These are phyloP conservation scores for Saccharomyces hybrid DNA, from an alignment of 1,139 yeast species.

Conservation along the genomic window DNA sequence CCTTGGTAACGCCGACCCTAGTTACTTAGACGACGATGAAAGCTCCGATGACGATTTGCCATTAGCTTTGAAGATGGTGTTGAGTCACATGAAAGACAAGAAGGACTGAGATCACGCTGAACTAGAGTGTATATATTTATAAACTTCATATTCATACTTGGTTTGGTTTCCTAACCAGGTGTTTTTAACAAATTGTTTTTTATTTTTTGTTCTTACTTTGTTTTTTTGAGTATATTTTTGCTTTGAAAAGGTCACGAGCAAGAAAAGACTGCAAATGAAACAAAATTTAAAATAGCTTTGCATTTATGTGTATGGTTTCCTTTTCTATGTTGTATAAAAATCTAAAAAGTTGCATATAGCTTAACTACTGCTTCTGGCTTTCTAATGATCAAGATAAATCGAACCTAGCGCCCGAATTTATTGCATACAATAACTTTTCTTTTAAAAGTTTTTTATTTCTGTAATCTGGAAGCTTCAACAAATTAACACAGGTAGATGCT, in stretches of 20 bases:
- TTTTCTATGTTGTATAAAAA: background rate
- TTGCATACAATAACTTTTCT: conserved; percentile 65
- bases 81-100: conserved; percentile 21
- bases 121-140: too few relatives aligned
- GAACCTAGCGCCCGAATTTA: conserved; percentile 76
- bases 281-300: background rate
- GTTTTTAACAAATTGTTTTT: background rate
- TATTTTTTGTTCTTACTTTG: too few relatives aligned
- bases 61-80: conserved; percentile 32
- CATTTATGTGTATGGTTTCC: background rate
- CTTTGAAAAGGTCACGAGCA: too few relatives aligned
- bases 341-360: background rate
- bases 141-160: too few relatives aligned
- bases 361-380: background rate
- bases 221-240: too few relatives aligned
- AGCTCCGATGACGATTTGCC: conserved; percentile 41
- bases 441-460: conserved; percentile 48
- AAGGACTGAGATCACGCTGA: background rate
- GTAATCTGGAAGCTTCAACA: conserved; percentile 81
- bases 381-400: conserved; percentile 49
- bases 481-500: conserved; percentile 86
- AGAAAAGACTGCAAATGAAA: background rate
- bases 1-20: conserved; percentile 26
- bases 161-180: too few relatives aligned
- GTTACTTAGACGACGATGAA: conserved; percentile 11